A percentile compares a stretch with the other conserved stretches of the same genome.
Conservation (phyloP, 2,329 filamentous ascomycete genomes). For the Ophiostoma quercus region DNA sequence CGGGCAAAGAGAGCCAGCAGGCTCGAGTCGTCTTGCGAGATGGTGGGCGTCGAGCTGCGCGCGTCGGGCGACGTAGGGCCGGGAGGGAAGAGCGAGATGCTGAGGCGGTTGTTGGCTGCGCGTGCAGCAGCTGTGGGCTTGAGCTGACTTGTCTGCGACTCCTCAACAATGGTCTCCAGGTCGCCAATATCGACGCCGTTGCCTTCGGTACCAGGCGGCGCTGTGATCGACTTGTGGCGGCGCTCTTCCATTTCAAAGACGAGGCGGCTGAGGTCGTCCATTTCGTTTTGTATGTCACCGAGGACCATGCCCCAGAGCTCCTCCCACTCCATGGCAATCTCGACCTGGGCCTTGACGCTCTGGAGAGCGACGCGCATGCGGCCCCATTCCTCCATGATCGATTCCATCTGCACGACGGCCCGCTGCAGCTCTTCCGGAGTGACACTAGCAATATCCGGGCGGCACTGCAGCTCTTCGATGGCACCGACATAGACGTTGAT, state of each 20-base stretch:
- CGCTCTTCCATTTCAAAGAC: slow-evolving; percentile 99
- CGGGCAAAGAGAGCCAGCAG: slow-evolving; percentile 85
- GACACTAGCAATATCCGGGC: slow-evolving; percentile 68
- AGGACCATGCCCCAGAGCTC: slow-evolving; percentile 92
- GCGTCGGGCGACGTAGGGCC: slow-evolving; percentile 55
- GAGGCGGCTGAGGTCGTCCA: slow-evolving; percentile 54
- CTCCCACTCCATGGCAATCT: slow-evolving; percentile 98
- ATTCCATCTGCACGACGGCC: slow-evolving; percentile 84
- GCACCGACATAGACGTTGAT: slow-evolving; percentile 89
- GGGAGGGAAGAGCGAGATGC: slow-evolving; percentile 58
- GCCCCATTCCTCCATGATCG: slow-evolving; percentile 76
- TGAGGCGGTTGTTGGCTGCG: slow-evolving; percentile 61
- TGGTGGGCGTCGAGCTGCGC: slow-evolving; percentile 40
- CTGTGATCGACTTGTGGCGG: slow-evolving; percentile 71
- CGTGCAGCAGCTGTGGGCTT: slow-evolving; percentile 37
- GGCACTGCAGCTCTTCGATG: slow-evolving; percentile 84
- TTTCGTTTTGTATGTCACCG: slow-evolving; percentile 86
- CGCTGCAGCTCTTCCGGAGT: slow-evolving; percentile 64
- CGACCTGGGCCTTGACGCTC: slow-evolving; percentile 81
- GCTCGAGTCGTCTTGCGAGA: slow-evolving; percentile 76
- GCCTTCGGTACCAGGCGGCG: slow-evolving; percentile 55
- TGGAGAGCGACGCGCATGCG: slow-evolving; percentile 73
- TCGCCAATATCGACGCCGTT: slow-evolving; percentile 70
- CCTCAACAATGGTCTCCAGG: slow-evolving; percentile 88
- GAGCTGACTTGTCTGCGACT: slow-evolving; percentile 46